A percentile compares a stretch with the other conserved stretches of the same genome.
Evolutionary conservation across 148 eudicot species (phyloP).

Genomic region (Camellia japonica): DNA sequence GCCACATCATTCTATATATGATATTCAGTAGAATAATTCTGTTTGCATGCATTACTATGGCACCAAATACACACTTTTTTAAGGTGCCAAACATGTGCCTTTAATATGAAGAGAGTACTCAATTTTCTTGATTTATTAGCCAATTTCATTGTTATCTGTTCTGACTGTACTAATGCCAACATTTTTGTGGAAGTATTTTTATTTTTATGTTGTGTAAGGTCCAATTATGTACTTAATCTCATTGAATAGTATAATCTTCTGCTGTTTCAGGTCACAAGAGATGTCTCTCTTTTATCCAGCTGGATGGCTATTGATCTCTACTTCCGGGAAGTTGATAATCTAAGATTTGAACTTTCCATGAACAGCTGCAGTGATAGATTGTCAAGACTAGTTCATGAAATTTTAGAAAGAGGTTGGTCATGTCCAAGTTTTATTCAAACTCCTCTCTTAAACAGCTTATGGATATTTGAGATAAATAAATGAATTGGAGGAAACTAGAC

Average conservation of each 20-base stretch:
- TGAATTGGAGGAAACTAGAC: too few species aligned
- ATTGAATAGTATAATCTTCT: not conserved
- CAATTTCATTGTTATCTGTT: not conserved
- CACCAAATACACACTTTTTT: not conserved
- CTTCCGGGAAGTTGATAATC: conserved; percentile 77
- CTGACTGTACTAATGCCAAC: not conserved
- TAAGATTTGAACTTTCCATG: conserved; percentile 93
- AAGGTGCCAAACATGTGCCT: not conserved
- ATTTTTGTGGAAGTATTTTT: not conserved
- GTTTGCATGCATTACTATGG: not conserved
- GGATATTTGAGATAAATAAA: too few species aligned
- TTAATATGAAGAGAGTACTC: not conserved
- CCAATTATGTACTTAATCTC: not conserved
- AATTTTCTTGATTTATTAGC: not conserved
- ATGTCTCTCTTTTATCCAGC: conserved; percentile 82
- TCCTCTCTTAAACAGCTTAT: not conserved
- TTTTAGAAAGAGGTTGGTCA: conserved; percentile 57
- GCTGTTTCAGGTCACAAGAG: conserved; percentile 71
- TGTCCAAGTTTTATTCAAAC: conserved; percentile 4
- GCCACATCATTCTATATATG: not conserved
- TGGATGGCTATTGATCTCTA: conserved; percentile 98
- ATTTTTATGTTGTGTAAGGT: not conserved
- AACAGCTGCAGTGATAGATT: conserved; percentile 61
- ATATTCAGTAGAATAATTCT: not conserved
- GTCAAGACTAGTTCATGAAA: conserved; percentile 54